Evolutionary conservation across 192 early-diverging fungal genomes (phyloP), one percentile per base, ranked within the genome.

Genomic region (Backusella circina): DNA sequence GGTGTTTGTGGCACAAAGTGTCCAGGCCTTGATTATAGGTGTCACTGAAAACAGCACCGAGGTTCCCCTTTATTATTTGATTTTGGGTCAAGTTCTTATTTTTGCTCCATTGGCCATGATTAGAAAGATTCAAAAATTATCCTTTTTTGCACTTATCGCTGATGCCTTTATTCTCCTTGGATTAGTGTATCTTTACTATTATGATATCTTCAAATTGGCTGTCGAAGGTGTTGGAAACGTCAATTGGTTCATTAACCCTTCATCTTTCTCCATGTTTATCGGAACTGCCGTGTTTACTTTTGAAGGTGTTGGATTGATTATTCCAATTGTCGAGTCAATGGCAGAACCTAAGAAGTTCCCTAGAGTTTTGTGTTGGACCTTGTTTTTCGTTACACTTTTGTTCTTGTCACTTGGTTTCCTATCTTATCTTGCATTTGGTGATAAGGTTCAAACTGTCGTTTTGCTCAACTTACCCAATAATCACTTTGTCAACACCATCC

Each of bases 231-330:
- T 88, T 15, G 91, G 91, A 12, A 82, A 90, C 15, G 64, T 74
- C 0, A 84, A 95, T 7, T 84, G 90, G 70, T 12, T 73, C 7
- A 70, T 81, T 65, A 98, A 96, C 84, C 80, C 87, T 30, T 80
- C 91, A 74, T 86, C 87, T 75, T 96, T 96, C 80, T 88, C 94
- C 30, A 87, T 97, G 64, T 95, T 98, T 78, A 89, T 98, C 54
- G 96, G 96, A 61, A 98, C 96, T 6, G 95, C 95, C 26, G 93
- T 96, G 54, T 98, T 95, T 81, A 92, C 95, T 2, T 98, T 93
- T 80, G 96, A 98, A 84, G 96, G 96, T 51, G 95, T 98, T 70
- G 95, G 95, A 12, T 44, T 78, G 30, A 47, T 81, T 30, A 88
- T 88, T 36, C 88, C 88, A 33, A 85, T 89, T 76, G 82, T 82